A percentile compares a stretch with the other conserved stretches of the same genome.
Evolutionary conservation across 306 rosid genomes (phyloP).

Genomic region (Fagus crenata): DNA sequence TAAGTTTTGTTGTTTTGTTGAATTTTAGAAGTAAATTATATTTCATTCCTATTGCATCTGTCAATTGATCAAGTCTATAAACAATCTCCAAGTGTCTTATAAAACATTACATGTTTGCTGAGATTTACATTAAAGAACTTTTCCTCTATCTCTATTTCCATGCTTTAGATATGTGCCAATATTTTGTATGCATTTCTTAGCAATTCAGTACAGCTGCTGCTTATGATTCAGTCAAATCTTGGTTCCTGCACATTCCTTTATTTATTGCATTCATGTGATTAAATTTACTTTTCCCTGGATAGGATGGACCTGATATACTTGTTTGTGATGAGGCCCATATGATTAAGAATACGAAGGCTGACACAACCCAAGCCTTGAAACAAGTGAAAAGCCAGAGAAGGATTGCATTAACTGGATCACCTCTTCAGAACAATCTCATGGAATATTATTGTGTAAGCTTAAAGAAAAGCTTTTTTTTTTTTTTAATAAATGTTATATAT

Average conservation of each 20-base stretch:
- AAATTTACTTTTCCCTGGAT: conserved; percentile 29
- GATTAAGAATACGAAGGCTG: conserved; percentile 91
- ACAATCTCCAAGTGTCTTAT: neutral
- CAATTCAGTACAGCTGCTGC: neutral
- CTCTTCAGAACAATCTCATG: too few species aligned
- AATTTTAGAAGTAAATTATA: neutral
- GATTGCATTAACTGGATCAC: too few species aligned
- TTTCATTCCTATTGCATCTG: conserved; percentile 5
- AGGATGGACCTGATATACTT: conserved; percentile 98
- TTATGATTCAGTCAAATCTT: neutral
- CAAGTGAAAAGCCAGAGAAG: conserved; percentile 94
- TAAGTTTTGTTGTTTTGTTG: neutral
- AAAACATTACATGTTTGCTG: neutral
- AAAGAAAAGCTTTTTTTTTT: too few species aligned
- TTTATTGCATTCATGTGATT: conserved; percentile 28
- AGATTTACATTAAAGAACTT: neutral
- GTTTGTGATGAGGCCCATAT: conserved; percentile 99
- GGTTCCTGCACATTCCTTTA: neutral
- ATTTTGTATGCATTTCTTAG: too few species aligned
- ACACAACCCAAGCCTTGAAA: conserved; percentile 86
- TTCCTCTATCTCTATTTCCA: neutral
- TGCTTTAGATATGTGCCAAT: too few species aligned
- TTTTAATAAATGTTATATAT: too few species aligned
- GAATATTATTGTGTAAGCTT: too few species aligned
- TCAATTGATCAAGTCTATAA: neutral